Base-by-base conservation (phyloP, 176 grass and related monocot genomes). In the Eragrostis nindensis region DNA sequence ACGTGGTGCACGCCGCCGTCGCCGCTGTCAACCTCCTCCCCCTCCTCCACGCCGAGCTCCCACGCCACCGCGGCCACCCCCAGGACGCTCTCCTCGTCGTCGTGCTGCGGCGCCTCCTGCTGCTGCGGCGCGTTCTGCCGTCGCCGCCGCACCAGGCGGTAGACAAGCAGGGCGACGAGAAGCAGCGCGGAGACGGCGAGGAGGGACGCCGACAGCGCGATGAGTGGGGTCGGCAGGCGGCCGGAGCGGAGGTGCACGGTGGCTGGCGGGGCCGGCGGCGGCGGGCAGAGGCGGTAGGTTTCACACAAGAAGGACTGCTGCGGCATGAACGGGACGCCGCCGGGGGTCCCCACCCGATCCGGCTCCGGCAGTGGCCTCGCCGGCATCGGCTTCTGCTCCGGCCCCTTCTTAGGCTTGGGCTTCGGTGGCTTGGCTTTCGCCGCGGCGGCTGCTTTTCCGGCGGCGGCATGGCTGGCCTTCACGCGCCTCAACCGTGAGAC, bases 1-100 rank as follows among this genome's bases (percentile, higher is more conserved):
- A 89, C 86, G 65, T 98, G 89, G 78, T 94, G 92, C 41, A 87
- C 65, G 29, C 84, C 87, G 46, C 57, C 82, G 44, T 77, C 88
- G 24, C 13, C 69, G 7, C 5, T 72, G 3, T 47, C 79, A 26
- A 11, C 64, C 44, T 46, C 29, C 11, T 54, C 45, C 21, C 3
- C 66, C 64, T 8, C 41, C 43, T 6, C 15, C 70, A 0, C 82
- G 32, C 32, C 32, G 32, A 36, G 32, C 32, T 36, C 32, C 32
- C 32, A 65, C 76, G 25, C 30, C 61, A 25, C 50, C 65, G 12
- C 7, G 8, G 38, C 74, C 50, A 62, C 30, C 11, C 42, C 70
- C 2, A 13, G 43, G 0, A 3, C 15, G 8, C 21, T 61, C 39
- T 40, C 75, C 8, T 79, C 50, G 50, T 45, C 60, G n/a, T 19